A percentile compares a stretch with the other conserved stretches of the same genome.
Evolutionary conservation across 2,329 filamentous ascomycete species (phyloP).

Genomic region (Paraphoma sp.): DNA sequence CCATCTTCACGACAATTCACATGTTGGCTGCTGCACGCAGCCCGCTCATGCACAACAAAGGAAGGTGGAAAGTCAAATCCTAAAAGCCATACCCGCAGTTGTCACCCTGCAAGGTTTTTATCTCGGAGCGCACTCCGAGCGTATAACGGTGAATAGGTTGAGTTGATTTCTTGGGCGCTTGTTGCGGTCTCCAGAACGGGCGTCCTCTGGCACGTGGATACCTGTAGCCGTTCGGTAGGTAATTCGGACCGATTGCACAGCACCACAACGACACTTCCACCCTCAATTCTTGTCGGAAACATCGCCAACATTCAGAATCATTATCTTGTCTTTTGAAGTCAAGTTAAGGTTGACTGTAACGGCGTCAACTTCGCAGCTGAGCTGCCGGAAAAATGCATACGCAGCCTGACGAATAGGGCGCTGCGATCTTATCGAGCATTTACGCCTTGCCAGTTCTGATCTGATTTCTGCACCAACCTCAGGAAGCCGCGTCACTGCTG

Average conservation of each 20-base stretch:
- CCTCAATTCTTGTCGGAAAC: too few species aligned
- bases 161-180: slow-evolving; percentile 11
- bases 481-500: slow-evolving; percentile 9
- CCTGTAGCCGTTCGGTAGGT: slow-evolving; percentile 6
- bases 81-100: background rate
- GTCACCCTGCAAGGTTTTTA: background rate
- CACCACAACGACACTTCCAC: too few species aligned
- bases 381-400: background rate
- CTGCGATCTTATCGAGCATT: slow-evolving; percentile 4
- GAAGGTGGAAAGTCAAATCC: slow-evolving; percentile 3
- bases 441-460: background rate
- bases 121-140: background rate
- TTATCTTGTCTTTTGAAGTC: background rate
- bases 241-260: slow-evolving; percentile 5
- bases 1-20: background rate
- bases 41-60: background rate
- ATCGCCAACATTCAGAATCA: too few species aligned
- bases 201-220: background rate
- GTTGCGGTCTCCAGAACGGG: slow-evolving; percentile 18
- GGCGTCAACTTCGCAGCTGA: slow-evolving; percentile 3
- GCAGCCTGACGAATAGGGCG: background rate
- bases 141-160: background rate
- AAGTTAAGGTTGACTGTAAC: slow-evolving; percentile 1
- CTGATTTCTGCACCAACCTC: slow-evolving; percentile 1
- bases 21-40: background rate